Conservation (phyloP, 768 basidiomycete genomes). For the Leucocoprinus sp. region DNA sequence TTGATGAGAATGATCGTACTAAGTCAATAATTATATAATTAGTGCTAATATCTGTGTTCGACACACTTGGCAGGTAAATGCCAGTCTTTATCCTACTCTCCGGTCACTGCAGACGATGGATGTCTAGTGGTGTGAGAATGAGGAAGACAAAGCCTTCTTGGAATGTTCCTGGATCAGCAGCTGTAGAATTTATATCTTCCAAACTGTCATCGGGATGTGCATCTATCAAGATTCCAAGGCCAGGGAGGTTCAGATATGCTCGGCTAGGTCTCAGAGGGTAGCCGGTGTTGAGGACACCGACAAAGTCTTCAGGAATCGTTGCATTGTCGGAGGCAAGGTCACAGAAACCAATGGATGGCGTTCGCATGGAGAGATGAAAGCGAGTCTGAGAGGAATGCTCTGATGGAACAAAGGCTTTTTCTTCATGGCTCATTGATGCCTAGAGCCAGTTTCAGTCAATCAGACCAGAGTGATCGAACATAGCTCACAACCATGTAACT, state of each 20-base stretch:
- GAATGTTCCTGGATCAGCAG: background rate
- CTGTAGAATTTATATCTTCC: background rate
- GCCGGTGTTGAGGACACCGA: conserved; percentile 1
- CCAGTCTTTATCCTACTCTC: background rate
- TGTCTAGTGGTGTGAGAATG: background rate
- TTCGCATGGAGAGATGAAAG: too few relatives aligned
- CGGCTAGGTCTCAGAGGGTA: conserved; percentile 4
- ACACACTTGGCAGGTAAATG: background rate
- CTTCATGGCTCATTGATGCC: background rate
- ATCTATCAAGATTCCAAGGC: background rate
- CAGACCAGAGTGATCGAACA: background rate
- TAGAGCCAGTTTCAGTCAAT: background rate
- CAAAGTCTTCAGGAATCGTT: background rate
- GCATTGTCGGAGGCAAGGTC: background rate
- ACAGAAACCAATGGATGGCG: too few relatives aligned
- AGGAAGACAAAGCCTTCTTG: background rate
- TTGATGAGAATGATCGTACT: too few relatives aligned
- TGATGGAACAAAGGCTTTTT: background rate
- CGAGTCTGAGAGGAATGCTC: too few relatives aligned
- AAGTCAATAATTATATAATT: too few relatives aligned
- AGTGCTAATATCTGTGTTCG: too few relatives aligned
- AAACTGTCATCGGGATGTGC: background rate
- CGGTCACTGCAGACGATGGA: background rate
- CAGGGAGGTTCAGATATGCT: background rate
- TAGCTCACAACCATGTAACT: background rate